Percentiles rank a stretch among this genome's conserved stretches.
phyloP scores from a whole-genome alignment of 768 basidiomycete genomes.

The Tylopilus cervinicoccineus region DNA sequence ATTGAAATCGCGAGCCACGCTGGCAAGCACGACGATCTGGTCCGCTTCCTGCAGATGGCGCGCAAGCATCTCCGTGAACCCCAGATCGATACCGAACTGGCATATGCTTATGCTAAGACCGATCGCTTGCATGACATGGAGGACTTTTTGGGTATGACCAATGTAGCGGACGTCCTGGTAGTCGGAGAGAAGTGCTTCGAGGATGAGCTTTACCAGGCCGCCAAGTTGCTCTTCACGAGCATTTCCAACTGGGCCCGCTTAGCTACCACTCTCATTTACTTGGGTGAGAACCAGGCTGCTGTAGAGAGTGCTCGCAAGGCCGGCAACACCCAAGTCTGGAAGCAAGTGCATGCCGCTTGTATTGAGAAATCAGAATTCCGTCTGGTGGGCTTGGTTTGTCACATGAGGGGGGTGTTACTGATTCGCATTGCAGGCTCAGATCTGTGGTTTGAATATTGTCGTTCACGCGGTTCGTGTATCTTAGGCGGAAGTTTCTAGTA shows the following conservation, averaged over 20 bases:
- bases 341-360: conserved; percentile 98
- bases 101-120: conserved; percentile 97
- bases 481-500: not conserved
- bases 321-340: conserved; percentile 99
- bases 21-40: conserved; percentile 89
- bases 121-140: conserved; percentile 99
- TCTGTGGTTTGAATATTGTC: conserved; percentile 96
- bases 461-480: conserved; percentile 65
- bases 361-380: conserved; percentile 98
- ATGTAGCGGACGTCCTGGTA: conserved; percentile 93
- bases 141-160: conserved; percentile 97
- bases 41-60: conserved; percentile 97
- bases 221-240: conserved; percentile 91
- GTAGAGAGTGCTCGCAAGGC: conserved; percentile 99
- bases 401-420: conserved; percentile 1
- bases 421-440: conserved; percentile 66
- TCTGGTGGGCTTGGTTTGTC: conserved; percentile 44
- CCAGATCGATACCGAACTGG: conserved; percentile 95
- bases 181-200: conserved; percentile 99
- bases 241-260: conserved; percentile 99
- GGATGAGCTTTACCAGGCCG: conserved; percentile 95
- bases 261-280: conserved; percentile 96
- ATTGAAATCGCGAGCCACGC: conserved; percentile 95
- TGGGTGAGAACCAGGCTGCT: conserved; percentile 96
- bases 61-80: conserved; percentile 96